A percentile compares a stretch with the other conserved stretches of the same genome.
Evolutionary conservation across 2,329 filamentous ascomycete species (phyloP).

Genomic region (Daldinia sp.): DNA sequence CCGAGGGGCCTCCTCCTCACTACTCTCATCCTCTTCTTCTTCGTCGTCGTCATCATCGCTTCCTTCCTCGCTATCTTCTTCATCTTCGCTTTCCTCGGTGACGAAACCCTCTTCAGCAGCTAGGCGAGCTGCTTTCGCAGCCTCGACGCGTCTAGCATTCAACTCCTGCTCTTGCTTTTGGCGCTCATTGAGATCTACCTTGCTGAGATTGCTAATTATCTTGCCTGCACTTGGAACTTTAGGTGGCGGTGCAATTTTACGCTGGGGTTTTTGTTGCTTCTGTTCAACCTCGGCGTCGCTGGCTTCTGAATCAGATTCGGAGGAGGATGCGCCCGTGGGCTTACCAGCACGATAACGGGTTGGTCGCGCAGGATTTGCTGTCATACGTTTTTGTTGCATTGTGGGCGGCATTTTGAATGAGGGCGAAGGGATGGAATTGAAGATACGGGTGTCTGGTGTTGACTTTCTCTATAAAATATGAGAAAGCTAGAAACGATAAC

Average conservation of each 20-base stretch:
- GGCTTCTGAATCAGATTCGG: slow-evolving; percentile 63
- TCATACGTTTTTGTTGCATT: slow-evolving; percentile 87
- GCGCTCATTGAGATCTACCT: slow-evolving; percentile 65
- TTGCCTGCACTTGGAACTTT: slow-evolving; percentile 68
- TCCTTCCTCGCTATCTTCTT: slow-evolving; percentile 54
- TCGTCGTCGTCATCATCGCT: slow-evolving; percentile 52
- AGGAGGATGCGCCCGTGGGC: slow-evolving; percentile 66
- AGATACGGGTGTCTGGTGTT: slow-evolving; percentile 1
- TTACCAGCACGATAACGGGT: slow-evolving; percentile 90
- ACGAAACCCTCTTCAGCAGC: slow-evolving; percentile 73
- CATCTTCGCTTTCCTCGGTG: slow-evolving; percentile 62
- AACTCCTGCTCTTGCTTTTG: slow-evolving; percentile 60
- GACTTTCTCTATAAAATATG: slow-evolving; percentile 2
- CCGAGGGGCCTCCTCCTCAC: slow-evolving; percentile 69
- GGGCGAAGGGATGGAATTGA: background rate
- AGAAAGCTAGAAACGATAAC: background rate
- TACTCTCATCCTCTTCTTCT: slow-evolving; percentile 61
- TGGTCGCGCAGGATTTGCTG: slow-evolving; percentile 85
- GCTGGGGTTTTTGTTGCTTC: slow-evolving; percentile 46
- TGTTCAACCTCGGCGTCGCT: slow-evolving; percentile 56
- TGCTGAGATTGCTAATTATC: slow-evolving; percentile 65
- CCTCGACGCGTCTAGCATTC: slow-evolving; percentile 61
- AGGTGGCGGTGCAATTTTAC: slow-evolving; percentile 65
- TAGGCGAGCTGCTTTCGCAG: slow-evolving; percentile 62
- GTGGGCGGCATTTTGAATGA: slow-evolving; percentile 21